Percentiles rank a stretch among this genome's conserved stretches.
phyloP scores from a whole-genome alignment of 495 filamentous ascomycete species.

The Alectoria sarmentosa region DNA sequence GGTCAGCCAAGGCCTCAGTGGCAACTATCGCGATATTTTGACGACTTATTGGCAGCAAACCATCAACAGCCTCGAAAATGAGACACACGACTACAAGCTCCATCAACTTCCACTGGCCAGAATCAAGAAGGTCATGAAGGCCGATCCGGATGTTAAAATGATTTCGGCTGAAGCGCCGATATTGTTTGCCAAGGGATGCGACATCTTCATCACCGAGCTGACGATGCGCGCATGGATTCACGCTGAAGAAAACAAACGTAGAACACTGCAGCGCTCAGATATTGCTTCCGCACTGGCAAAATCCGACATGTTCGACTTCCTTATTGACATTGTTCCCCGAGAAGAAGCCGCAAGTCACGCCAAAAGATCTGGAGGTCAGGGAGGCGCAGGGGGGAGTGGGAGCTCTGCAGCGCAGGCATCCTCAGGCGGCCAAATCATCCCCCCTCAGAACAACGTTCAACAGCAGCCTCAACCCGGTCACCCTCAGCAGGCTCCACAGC shows the following conservation, averaged over 20 bases:
- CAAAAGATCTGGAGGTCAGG: conserved; percentile 52
- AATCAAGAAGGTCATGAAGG: conserved; percentile 99
- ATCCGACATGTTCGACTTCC: conserved; percentile 99
- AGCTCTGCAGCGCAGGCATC: conserved; percentile 44
- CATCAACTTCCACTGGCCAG: conserved; percentile 92
- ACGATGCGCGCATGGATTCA: conserved; percentile 99
- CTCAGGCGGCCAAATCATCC: conserved; percentile 51
- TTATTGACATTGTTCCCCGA: conserved; percentile 96
- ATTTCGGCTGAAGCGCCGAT: conserved; percentile 98
- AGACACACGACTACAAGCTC: conserved; percentile 95
- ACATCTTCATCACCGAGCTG: conserved; percentile 98
- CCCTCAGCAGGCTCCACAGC: conserved; percentile 40
- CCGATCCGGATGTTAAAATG: conserved; percentile 99
- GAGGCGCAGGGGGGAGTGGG: conserved; percentile 46
- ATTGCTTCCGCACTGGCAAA: conserved; percentile 93
- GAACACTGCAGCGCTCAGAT: conserved; percentile 90
- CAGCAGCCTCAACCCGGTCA: conserved; percentile 26
- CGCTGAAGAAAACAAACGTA: conserved; percentile 96
- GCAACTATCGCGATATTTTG: conserved; percentile 90
- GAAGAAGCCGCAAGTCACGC: conserved; percentile 83
- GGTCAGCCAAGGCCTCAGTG: conserved; percentile 93
- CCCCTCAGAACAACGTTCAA: conserved; percentile 51
- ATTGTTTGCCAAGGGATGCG: conserved; percentile 96
- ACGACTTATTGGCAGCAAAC: conserved; percentile 99
- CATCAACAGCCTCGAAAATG: conserved; percentile 87